Base-by-base conservation (phyloP, 768 basidiomycete species). In the Epithele typhae region DNA sequence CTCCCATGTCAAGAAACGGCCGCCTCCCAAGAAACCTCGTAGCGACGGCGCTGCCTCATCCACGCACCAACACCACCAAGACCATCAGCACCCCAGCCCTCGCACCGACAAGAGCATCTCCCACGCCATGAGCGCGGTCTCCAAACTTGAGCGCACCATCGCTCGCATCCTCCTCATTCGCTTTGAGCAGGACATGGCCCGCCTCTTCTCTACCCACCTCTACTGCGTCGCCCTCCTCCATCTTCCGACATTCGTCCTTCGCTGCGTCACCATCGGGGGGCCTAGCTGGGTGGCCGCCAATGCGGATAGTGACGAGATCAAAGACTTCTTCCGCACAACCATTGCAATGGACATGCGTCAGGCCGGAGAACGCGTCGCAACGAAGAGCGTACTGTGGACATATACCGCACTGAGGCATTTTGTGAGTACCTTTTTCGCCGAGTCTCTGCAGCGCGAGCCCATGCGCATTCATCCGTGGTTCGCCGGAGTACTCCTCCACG, bases 291-390 rank as follows among this genome's bases (percentile, higher is more conserved):
- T 81, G 18, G 83, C 82, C 0, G 69, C 74, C 57, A 87, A 87
- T 49, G 71, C 82, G 7, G 78, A 82, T 48, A 72, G 64, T 40
- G 85, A 87, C 46, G 84, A 82, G 46, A 72, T 88, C 59, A 87
- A 84, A 50, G 84, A 87, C 56, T 86, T 84, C 60, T 80, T 87
- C 63, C 72, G 85, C 15, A 72, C 79, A 1, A 76, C 75, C 38
- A 77, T 88, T 51, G 75, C 74, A 49, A 87, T 88, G 84, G 85
- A 88, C 59, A 73, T 88, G 64, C 74, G 86, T 23, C 82, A 88
- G 62, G 81, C 83, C 0, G 86, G 85, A 15, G 85, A 87, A 54
- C 74, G 85, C 24, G 83, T 87, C 17, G 86, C 86, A 7, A 87
- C 85, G 7, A 87, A 86, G 72, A 84, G 82, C 55, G 82, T 87